Percentiles rank a stretch among this genome's conserved stretches.
Evolutionary conservation across 305 asterid species (phyloP).

Genomic region (Rubia peregrina): DNA sequence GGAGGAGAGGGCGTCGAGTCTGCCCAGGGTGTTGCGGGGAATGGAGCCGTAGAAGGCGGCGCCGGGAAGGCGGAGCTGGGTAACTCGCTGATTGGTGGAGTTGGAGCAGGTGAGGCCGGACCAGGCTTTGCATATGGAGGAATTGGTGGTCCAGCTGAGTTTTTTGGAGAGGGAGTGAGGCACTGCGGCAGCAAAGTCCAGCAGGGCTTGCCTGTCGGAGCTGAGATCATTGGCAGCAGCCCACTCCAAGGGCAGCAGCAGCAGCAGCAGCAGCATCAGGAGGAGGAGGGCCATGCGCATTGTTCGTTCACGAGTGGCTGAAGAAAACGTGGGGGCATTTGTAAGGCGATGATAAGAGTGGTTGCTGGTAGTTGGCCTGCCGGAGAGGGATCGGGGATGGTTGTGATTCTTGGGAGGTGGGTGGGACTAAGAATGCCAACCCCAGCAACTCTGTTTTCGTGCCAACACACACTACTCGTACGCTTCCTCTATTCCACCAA

Average conservation of each 20-base stretch:
- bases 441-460: no score
- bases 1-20: conserved; percentile 46
- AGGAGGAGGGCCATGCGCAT: background rate
- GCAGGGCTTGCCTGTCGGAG: conserved; percentile 63
- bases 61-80: conserved; percentile 62
- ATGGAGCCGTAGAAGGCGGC: conserved; percentile 59
- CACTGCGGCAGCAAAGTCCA: conserved; percentile 46
- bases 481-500: no score
- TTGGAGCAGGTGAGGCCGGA: conserved; percentile 52
- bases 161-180: conserved; percentile 38
- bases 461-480: no score
- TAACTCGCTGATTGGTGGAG: conserved; percentile 27
- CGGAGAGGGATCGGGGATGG: no score
- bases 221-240: conserved; percentile 33
- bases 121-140: conserved; percentile 57
- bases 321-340: no score
- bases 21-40: conserved; percentile 52
- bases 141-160: conserved; percentile 46
- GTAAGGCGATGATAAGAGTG: no score
- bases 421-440: no score
- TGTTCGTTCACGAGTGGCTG: no score
- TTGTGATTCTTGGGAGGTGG: no score
- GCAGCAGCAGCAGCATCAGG: background rate
- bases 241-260: no score
- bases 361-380: no score